Base-by-base conservation (phyloP, 352 stramenopile genomes). In the Pelagophyceae sp. region DNA sequence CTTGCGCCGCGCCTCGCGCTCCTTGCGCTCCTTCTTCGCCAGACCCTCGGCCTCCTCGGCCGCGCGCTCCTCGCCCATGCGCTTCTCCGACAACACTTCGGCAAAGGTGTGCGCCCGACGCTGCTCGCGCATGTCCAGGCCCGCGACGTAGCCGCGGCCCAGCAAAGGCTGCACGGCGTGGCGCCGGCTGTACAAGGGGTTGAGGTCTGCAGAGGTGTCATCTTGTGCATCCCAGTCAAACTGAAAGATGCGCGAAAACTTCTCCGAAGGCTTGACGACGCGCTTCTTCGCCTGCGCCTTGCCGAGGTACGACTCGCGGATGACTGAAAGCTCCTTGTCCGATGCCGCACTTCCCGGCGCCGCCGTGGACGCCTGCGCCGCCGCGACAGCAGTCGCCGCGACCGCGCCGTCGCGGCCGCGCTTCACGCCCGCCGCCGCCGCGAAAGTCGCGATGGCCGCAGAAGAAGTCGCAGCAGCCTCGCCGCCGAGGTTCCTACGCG, bases 161-260 rank as follows among this genome's bases (percentile, higher is more conserved):
- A 92, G 97, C 11, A 95, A 85, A 67, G 95, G 77, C 75, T 96
- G 95, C 17, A 96, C 89, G 71, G 95, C 87, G 78, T 92, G 81
- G n/a, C 85, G 83, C 50, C 96, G 88, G 29, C 84, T 85, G 78
- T 97, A 97, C 77, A 97, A 79, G 29, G 92, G 92, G 77, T 97
- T 96, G 31, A 95, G 74, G 77, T 96, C 92, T 19, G 82, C 72
- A 35, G 87, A 94, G 40, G 93, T 97, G 80, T 97, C 93, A 54
- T 97, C 93, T 0, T 83, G 87, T 19, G 89, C 86, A 40, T 97
- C 90, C 93, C 93, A 97, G 80, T 97, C 90, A 79, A 97, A 97
- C 79, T 96, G 89, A 78, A 96, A 96, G 80, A 94, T 93, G 79
- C 94, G 92, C 45, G 88, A 86, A 75, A 95, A 96, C 80, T 96